Evolutionary conservation across 768 basidiomycete genomes (phyloP).

Genomic region (Boletales sp.): DNA sequence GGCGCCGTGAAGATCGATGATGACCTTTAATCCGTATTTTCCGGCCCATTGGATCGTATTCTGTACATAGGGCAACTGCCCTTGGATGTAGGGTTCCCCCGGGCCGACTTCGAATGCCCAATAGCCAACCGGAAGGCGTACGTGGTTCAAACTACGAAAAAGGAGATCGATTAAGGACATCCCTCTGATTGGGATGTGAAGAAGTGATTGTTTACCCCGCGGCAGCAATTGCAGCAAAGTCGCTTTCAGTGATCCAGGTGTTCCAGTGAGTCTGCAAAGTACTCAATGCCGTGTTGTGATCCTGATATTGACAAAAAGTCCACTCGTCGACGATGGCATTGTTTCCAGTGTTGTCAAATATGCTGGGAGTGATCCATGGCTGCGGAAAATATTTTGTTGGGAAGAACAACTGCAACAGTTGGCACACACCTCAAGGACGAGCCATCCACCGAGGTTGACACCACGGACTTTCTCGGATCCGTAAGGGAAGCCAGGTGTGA

Average conservation of each 20-base stretch:
- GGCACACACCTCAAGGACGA: slow-evolving; percentile 46
- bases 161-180: slow-evolving; percentile 2
- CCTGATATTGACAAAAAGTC: slow-evolving; percentile 68
- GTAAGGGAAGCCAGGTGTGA: slow-evolving; percentile 65
- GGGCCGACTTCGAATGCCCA: slow-evolving; percentile 82
- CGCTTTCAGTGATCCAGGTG: slow-evolving; percentile 79
- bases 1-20: slow-evolving; percentile 77
- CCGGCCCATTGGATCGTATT: slow-evolving; percentile 71
- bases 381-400: slow-evolving; percentile 38
- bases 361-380: slow-evolving; percentile 79
- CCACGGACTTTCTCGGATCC: slow-evolving; percentile 73
- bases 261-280: slow-evolving; percentile 69
- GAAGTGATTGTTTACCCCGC: slow-evolving; percentile 51
- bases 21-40: slow-evolving; percentile 69
- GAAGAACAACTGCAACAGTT: neutral
- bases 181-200: neutral
- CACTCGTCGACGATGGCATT: slow-evolving; percentile 67
- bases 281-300: slow-evolving; percentile 43
- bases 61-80: slow-evolving; percentile 66
- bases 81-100: slow-evolving; percentile 77
- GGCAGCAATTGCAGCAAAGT: slow-evolving; percentile 70
- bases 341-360: slow-evolving; percentile 58
- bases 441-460: slow-evolving; percentile 77
- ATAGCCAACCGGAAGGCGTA: slow-evolving; percentile 83
- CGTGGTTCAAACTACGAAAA: slow-evolving; percentile 66